Evolutionary conservation across 2,329 filamentous ascomycete genomes (phyloP).

Genomic region (Cercospora sp.): DNA sequence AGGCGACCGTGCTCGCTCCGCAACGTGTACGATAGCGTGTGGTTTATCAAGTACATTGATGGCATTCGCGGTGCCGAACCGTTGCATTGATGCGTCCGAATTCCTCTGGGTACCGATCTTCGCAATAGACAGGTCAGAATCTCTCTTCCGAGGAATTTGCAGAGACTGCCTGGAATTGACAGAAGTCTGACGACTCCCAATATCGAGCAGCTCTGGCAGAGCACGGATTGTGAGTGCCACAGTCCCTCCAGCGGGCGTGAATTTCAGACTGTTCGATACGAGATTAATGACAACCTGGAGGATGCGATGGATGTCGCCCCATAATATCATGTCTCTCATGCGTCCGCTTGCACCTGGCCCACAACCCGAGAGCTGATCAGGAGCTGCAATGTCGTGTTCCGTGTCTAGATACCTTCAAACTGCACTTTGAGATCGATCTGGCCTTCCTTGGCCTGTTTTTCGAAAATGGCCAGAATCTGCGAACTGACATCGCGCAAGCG

Average conservation of each 20-base stretch:
- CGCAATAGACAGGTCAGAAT: slow-evolving; percentile 19
- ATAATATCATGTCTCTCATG: slow-evolving; percentile 81
- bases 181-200: slow-evolving; percentile 49
- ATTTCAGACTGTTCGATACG: slow-evolving; percentile 89
- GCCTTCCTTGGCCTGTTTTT: slow-evolving; percentile 82
- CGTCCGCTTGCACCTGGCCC: slow-evolving; percentile 59
- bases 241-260: slow-evolving; percentile 74
- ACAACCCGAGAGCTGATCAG: slow-evolving; percentile 10
- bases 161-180: slow-evolving; percentile 27
- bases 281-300: slow-evolving; percentile 92
- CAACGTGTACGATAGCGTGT: slow-evolving; percentile 25
- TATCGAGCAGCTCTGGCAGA: slow-evolving; percentile 58
- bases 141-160: neutral
- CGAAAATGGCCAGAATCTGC: slow-evolving; percentile 82
- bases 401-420: slow-evolving; percentile 60
- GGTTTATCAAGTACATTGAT: slow-evolving; percentile 48
- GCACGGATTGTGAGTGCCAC: slow-evolving; percentile 78
- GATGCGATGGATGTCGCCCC: slow-evolving; percentile 90
- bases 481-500: slow-evolving; percentile 78
- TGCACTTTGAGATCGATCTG: slow-evolving; percentile 71
- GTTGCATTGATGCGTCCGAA: slow-evolving; percentile 13
- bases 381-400: slow-evolving; percentile 28
- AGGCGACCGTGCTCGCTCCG: slow-evolving; percentile 35
- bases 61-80: slow-evolving; percentile 45
- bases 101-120: slow-evolving; percentile 10